Evolutionary conservation across 805 yeast species (phyloP).

Genomic region (Candida khao-thaluensis): DNA sequence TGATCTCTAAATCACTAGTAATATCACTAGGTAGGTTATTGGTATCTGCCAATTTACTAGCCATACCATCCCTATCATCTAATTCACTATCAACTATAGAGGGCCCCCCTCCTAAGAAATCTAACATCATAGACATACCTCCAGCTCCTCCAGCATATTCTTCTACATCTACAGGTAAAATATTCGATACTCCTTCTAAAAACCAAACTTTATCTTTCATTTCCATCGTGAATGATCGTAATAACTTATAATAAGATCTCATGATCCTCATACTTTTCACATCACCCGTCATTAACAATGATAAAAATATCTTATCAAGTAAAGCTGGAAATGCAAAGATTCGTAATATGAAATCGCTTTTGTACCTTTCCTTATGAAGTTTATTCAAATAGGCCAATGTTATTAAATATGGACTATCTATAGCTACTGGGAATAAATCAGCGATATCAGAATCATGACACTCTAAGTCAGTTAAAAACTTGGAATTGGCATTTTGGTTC

Average conservation of each 20-base stretch:
- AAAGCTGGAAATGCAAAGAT: constrained; percentile 93
- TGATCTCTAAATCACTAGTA: constrained; percentile 49
- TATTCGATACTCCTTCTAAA: constrained; percentile 85
- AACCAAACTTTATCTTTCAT: constrained; percentile 93
- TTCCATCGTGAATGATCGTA: constrained; percentile 78
- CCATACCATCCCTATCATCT: constrained; percentile 42
- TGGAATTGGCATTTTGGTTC: constrained; percentile 23
- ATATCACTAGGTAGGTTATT: constrained; percentile 58
- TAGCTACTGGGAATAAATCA: constrained; percentile 83
- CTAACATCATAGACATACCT: constrained; percentile 90
- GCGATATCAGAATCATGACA: constrained; percentile 86
- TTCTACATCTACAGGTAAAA: constrained; percentile 88
- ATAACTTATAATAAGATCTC: constrained; percentile 80
- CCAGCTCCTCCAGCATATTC: constrained; percentile 85
- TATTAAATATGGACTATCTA: constrained; percentile 81
- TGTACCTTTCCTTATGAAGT: constrained; percentile 74
- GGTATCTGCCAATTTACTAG: constrained; percentile 51
- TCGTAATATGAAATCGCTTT: constrained; percentile 80
- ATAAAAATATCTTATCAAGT: constrained; percentile 75
- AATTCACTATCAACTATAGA: constrained; percentile 39
- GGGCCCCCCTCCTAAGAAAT: constrained; percentile 72
- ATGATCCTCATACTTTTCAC: constrained; percentile 85
- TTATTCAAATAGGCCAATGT: constrained; percentile 84
- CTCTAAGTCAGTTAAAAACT: constrained; percentile 54
- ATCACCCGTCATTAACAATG: constrained; percentile 80